Percentiles rank a stretch among this genome's conserved stretches.
These are phyloP conservation scores for Ramaria rubella DNA, from an alignment of 768 basidiomycete genomes.

Conservation along the genomic window DNA sequence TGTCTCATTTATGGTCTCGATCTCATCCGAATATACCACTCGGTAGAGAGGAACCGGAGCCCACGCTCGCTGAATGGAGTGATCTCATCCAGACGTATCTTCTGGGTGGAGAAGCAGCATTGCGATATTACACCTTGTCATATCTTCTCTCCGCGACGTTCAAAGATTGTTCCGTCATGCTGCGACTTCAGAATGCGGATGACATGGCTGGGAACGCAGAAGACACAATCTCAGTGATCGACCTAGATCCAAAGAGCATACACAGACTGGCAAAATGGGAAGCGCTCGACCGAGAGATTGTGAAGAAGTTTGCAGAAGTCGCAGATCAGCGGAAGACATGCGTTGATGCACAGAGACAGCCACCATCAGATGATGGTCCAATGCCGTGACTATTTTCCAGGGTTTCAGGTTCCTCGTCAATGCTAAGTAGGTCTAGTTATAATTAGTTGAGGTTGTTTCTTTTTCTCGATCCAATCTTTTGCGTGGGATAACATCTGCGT, in stretches of 20 bases:
- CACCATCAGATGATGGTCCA: too few species aligned
- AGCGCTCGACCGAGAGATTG: slow-evolving; percentile 64
- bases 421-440: too few species aligned
- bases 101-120: slow-evolving; percentile 31
- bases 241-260: slow-evolving; percentile 78
- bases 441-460: too few species aligned
- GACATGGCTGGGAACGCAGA: slow-evolving; percentile 12
- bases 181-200: slow-evolving; percentile 27
- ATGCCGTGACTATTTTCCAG: too few species aligned
- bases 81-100: slow-evolving; percentile 53
- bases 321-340: neutral
- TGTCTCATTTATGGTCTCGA: slow-evolving; percentile 31
- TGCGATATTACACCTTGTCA: slow-evolving; percentile 61
- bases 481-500: too few species aligned
- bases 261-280: slow-evolving; percentile 63
- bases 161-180: slow-evolving; percentile 88
- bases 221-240: slow-evolving; percentile 60
- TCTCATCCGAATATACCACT: slow-evolving; percentile 9
- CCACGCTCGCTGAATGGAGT: slow-evolving; percentile 58
- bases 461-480: too few species aligned
- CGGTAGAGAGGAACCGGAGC: slow-evolving; percentile 34
- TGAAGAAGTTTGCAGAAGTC: slow-evolving; percentile 17
- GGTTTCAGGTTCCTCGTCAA: too few species aligned
- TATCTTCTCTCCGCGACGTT: slow-evolving; percentile 88
- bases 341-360: neutral